Base-by-base conservation (phyloP, 73 alveolate genomes). In the Halteria grandinella region DNA sequence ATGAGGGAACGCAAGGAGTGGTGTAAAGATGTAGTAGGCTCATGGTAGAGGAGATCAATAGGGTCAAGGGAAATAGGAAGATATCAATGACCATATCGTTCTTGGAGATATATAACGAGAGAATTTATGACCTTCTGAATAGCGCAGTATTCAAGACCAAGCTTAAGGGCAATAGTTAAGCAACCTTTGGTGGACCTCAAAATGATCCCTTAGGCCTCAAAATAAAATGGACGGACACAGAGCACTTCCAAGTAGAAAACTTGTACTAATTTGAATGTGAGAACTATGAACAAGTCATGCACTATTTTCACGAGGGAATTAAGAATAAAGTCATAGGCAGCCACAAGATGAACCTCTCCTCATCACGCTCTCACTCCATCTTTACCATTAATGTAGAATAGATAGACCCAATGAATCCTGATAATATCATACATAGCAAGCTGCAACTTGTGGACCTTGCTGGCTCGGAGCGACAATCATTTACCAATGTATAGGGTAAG, bases 361-460 rank as follows among this genome's bases (percentile, higher is more conserved):
- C 98, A 36, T 77, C 95, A 17, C 69, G 99, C 18, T 89, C 97
- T 11, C 99, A 94, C 86, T 86, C 97, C 43, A 96, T 96, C 29
- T 81, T 96, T 44, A 94, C 89, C 57, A 53, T 96, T 3, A 92
- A 80, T 25, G 62, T 96, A 1, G 95, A 94, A 51, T 75, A 91
- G 41, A 85, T 59, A 17, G 91, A 92, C 29, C 45, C 78, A 0
- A 50, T 85, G 27, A 88, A 91, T 25, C 93, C 94, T 27, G 98
- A 96, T 55, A 91, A 80, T 62, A 58, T 80, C 41, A 83, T 86
- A 45, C 73, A 54, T 18, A 81, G 95, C 15, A 96, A 95, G 75
- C 82, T 96, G 55, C 90, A 94, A 60, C 69, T 96, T 34, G 98
- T 96, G 0, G 99, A 96, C 82, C 79, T 96, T 55, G 99, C 99